Percentiles rank a stretch among this genome's conserved stretches.
Conservation (phyloP, 495 filamentous ascomycete genomes). For the Niebla homalea region DNA sequence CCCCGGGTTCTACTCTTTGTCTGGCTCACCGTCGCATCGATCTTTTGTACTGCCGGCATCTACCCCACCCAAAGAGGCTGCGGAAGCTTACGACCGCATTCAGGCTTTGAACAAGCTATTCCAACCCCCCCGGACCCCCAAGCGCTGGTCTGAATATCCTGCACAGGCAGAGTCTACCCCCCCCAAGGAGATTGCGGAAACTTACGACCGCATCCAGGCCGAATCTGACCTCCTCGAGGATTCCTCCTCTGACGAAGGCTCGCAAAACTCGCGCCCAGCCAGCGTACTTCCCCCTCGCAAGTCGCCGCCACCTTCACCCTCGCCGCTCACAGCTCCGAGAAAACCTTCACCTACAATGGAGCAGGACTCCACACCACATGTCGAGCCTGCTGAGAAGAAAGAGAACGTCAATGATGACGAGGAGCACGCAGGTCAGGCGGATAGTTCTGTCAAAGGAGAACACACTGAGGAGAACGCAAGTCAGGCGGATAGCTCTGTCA, state of each 20-base stretch:
- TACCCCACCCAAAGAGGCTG: constrained; percentile 30
- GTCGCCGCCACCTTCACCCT: constrained; percentile 9
- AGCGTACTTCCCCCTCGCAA: not conserved
- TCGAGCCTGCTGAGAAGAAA: constrained; percentile 7
- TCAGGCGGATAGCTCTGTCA: no score
- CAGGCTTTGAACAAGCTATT: no score
- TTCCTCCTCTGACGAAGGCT: constrained; percentile 14
- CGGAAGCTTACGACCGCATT: constrained; percentile 33
- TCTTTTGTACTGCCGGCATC: constrained; percentile 11
- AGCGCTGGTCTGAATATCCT: no score
- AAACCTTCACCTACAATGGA: constrained; percentile 18
- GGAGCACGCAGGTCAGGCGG: constrained; percentile 18
- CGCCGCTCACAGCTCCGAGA: constrained; percentile 9
- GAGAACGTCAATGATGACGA: constrained; percentile 5
- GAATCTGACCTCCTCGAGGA: constrained; percentile 29
- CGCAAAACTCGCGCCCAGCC: not conserved
- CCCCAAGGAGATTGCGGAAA: constrained; percentile 29
- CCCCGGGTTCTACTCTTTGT: no score
- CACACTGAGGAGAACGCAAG: no score
- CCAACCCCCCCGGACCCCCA: no score
- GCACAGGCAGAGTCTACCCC: constrained; percentile 23
- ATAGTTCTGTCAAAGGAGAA: no score
- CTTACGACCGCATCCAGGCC: constrained; percentile 34
- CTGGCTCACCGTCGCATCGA: no score
- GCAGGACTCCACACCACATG: constrained; percentile 2